Base-by-base conservation (phyloP, 192 early-diverging fungal genomes). In the Radiomyces spectabilis region DNA sequence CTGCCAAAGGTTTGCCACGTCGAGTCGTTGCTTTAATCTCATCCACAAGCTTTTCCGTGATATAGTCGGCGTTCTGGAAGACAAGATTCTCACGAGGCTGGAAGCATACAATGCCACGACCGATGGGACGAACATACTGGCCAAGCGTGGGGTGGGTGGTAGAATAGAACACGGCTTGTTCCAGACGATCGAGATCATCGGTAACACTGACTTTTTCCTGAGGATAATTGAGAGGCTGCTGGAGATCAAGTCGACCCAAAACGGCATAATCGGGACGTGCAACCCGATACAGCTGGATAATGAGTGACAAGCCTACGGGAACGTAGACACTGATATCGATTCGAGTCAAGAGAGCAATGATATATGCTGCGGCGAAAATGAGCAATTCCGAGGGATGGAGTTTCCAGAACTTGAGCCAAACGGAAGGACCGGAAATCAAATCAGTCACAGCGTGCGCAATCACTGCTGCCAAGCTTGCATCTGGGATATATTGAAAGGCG, bases 361-460 rank as follows among this genome's bases (percentile, higher is more conserved):
- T 35, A 22, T 81, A 56, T 0, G 80, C 75, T 22, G 79, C 30
- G 13, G 63, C 4, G 41, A 79, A 81, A 10, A 73, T 67, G 1
- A 76, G 1, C 19, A 85, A 67, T 51, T 88, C 85, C 37, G 63
- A 55, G 16, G 80, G 76, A 35, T 80, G 69, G n/a, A 83, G 69
- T 32, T 77, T 61, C 83, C 81, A 94, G 29, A 89, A 72, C 51
- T 71, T 72, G 41, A 63, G 73, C 52, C 85, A 61, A n/a, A 79
- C 69, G 0, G 60, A 46, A 3, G 83, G 85, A 16, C 80, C 74
- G 2, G 73, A 66, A 37, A 97, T 73, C 43, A 97, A 70, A 41
- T 89, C 86, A 22, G 83, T 70, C 24, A 97, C 89, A n/a, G 91
- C 87, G 48, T 79, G 80, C 56, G 92, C 85, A 57, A 95, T 91